Conservation (phyloP, 495 filamentous ascomycete genomes). For the Astrothelium subdiscretum region DNA sequence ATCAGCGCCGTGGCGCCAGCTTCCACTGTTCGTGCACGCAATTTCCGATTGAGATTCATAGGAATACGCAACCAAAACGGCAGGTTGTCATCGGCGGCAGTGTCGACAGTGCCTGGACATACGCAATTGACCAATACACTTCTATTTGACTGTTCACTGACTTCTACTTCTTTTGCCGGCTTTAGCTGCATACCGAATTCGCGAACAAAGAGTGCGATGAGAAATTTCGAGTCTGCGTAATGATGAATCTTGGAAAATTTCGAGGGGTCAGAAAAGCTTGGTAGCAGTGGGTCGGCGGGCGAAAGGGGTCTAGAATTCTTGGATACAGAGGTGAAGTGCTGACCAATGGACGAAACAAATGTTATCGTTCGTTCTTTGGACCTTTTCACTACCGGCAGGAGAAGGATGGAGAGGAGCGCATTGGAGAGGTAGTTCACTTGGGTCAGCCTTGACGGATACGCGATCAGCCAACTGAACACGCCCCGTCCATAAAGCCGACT, state of each 20-base stretch:
- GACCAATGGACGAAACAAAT: not conserved
- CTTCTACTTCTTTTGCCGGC: not conserved
- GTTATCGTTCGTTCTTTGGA: not conserved
- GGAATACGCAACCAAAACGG: not conserved
- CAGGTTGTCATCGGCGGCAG: not conserved
- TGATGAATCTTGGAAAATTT: not conserved
- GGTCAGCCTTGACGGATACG: not conserved
- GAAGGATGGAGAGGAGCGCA: not conserved
- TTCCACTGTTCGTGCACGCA: not conserved
- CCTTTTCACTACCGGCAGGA: not conserved
- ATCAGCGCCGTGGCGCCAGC: not conserved
- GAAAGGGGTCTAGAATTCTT: not conserved
- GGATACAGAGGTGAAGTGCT: not conserved
- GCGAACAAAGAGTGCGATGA: not conserved
- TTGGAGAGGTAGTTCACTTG: not conserved
- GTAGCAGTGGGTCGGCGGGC: not conserved
- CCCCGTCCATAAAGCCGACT: not conserved
- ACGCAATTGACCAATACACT: not conserved
- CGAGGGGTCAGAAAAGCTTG: not conserved
- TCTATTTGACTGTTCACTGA: not conserved
- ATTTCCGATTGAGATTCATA: not conserved
- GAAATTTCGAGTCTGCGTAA: not conserved
- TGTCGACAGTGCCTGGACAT: not conserved
- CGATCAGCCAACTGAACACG: not conserved
- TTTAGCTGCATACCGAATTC: not conserved